Evolutionary conservation across 352 stramenopile genomes (phyloP).

Genomic region (Achlya hypogyna): DNA sequence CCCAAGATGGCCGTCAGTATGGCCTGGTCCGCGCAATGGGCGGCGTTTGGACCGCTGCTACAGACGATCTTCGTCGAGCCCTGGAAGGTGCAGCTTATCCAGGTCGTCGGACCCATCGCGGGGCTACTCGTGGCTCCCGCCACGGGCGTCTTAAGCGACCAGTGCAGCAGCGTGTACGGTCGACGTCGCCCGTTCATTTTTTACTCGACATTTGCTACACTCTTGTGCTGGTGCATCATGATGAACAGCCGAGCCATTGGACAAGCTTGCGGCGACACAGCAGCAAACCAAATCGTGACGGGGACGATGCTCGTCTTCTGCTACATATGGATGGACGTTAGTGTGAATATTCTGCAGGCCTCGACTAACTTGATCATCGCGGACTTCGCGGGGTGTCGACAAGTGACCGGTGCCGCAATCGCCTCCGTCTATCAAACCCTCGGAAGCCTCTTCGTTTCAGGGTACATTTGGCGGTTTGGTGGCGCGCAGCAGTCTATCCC

Average conservation of each 20-base stretch:
- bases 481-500: constrained; percentile 52
- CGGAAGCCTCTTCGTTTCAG: constrained; percentile 49
- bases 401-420: constrained; percentile 53
- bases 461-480: constrained; percentile 65
- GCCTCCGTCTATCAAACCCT: constrained; percentile 53
- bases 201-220: constrained; percentile 49
- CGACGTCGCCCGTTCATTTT: constrained; percentile 56
- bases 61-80: constrained; percentile 48
- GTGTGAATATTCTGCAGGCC: constrained; percentile 66
- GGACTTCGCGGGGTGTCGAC: constrained; percentile 58
- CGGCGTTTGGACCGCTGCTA: constrained; percentile 58
- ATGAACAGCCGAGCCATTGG: constrained; percentile 55
- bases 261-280: constrained; percentile 42
- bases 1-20: constrained; percentile 68
- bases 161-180: constrained; percentile 37
- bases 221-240: constrained; percentile 59
- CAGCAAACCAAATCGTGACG: constrained; percentile 32
- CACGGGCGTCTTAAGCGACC: constrained; percentile 58
- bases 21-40: constrained; percentile 72
- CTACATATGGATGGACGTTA: constrained; percentile 80
- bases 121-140: constrained; percentile 60
- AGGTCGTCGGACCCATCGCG: constrained; percentile 57
- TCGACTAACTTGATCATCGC: constrained; percentile 59
- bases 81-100: constrained; percentile 64
- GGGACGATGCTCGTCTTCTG: constrained; percentile 53